These are phyloP conservation scores for Aspergillus brasiliensis DNA, from an alignment of 2,329 filamentous ascomycete genomes.

Conservation along the genomic window DNA sequence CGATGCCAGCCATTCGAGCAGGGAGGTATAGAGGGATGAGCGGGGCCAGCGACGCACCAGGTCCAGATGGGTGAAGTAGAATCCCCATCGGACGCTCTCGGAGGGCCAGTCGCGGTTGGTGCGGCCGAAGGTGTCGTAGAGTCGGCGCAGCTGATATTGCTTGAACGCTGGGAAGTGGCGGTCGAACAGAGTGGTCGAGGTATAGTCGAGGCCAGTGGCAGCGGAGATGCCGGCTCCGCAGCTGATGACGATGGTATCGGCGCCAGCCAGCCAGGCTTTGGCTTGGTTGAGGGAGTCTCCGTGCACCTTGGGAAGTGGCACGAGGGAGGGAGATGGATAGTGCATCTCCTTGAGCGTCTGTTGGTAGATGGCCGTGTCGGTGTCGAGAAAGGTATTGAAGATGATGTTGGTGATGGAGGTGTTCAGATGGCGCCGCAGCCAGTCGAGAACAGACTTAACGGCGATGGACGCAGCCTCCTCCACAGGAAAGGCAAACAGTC, in stretches of 20 bases:
- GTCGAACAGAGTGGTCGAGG: conserved; percentile 24
- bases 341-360: not conserved
- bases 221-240: conserved; percentile 27
- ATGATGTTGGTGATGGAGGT: conserved; percentile 24
- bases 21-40: conserved; percentile 9
- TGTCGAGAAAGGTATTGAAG: conserved; percentile 24
- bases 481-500: conserved; percentile 26
- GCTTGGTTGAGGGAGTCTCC: conserved; percentile 9
- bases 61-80: conserved; percentile 24
- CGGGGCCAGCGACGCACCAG: conserved; percentile 20
- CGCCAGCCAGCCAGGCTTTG: conserved; percentile 19
- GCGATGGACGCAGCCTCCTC: conserved; percentile 21
- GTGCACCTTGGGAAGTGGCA: not conserved
- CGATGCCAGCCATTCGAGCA: conserved; percentile 2
- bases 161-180: conserved; percentile 29
- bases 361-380: conserved; percentile 20
- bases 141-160: conserved; percentile 29
- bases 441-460: conserved; percentile 15
- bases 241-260: conserved; percentile 22
- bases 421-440: conserved; percentile 15
- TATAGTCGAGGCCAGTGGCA: conserved; percentile 27
- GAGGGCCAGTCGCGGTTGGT: conserved; percentile 19
- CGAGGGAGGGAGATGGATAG: not conserved
- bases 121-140: conserved; percentile 24
- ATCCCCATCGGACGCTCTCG: conserved; percentile 24